Evolutionary conservation across 2,329 filamentous ascomycete species (phyloP).

Genomic region (Colletotrichum sp.): DNA sequence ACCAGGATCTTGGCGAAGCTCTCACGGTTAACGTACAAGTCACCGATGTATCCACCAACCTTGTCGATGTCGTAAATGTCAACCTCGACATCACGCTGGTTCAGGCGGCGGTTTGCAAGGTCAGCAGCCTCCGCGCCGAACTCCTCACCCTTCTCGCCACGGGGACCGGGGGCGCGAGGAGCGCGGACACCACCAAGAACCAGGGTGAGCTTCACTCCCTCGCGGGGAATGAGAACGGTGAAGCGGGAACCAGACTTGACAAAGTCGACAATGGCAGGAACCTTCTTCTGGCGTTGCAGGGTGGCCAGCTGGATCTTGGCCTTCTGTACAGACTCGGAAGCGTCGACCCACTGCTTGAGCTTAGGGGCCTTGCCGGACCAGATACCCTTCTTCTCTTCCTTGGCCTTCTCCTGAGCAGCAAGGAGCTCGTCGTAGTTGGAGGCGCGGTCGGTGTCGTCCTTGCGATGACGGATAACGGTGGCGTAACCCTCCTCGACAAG

Average conservation of each 20-base stretch:
- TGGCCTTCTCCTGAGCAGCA: constrained; percentile 80
- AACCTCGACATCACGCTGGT: constrained; percentile 95
- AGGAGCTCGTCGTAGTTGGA: constrained; percentile 92
- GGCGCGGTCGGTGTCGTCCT: constrained; percentile 92
- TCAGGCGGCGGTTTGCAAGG: constrained; percentile 84
- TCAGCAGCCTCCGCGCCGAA: constrained; percentile 96
- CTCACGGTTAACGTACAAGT: constrained; percentile 90
- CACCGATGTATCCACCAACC: constrained; percentile 95
- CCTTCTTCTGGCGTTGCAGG: constrained; percentile 87
- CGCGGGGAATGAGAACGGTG: constrained; percentile 87
- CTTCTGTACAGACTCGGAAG: constrained; percentile 91
- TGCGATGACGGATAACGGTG: constrained; percentile 91
- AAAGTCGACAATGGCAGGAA: constrained; percentile 94
- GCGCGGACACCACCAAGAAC: constrained; percentile 93
- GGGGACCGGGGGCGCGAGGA: constrained; percentile 80
- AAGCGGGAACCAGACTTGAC: constrained; percentile 97
- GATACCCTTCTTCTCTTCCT: constrained; percentile 90
- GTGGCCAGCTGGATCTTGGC: constrained; percentile 92
- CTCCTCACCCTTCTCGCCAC: constrained; percentile 82
- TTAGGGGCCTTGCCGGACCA: constrained; percentile 92
- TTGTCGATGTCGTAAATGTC: constrained; percentile 96
- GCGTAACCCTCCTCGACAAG: constrained; percentile 94
- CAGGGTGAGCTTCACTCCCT: constrained; percentile 93
- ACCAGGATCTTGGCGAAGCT: constrained; percentile 93
- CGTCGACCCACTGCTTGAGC: constrained; percentile 82